Percentiles rank a stretch among this genome's conserved stretches.
Conservation (phyloP, 2,329 filamentous ascomycete species). For the Colletotrichum agaves region DNA sequence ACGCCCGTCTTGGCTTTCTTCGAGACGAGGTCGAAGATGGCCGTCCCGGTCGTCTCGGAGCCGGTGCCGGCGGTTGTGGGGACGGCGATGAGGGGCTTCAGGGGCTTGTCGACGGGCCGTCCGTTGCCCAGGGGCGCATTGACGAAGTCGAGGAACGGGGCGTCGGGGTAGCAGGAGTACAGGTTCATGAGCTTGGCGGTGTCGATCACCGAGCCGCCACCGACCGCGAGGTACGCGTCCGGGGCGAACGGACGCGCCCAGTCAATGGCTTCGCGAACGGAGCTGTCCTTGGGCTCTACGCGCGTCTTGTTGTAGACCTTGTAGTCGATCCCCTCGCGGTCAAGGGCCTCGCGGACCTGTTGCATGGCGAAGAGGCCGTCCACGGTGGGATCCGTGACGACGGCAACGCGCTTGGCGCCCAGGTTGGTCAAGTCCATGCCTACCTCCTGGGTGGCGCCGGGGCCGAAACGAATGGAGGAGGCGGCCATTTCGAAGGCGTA, state of each 20-base stretch:
- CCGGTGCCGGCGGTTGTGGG: constrained; percentile 88
- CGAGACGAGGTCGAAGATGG: constrained; percentile 94
- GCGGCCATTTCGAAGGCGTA: constrained; percentile 99
- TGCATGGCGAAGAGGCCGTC: constrained; percentile 87
- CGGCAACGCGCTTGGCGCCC: constrained; percentile 85
- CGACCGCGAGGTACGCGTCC: constrained; percentile 93
- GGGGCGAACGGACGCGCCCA: constrained; percentile 83
- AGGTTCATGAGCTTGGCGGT: constrained; percentile 99
- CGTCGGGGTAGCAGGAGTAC: constrained; percentile 89
- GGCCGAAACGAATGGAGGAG: constrained; percentile 92
- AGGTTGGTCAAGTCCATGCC: constrained; percentile 98
- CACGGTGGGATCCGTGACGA: constrained; percentile 90
- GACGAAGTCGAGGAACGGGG: constrained; percentile 96
- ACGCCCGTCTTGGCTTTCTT: constrained; percentile 95
- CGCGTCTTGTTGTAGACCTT: constrained; percentile 83
- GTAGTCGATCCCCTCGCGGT: constrained; percentile 81
- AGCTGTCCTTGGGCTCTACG: constrained; percentile 95
- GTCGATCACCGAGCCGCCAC: constrained; percentile 93
- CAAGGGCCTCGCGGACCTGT: constrained; percentile 84
- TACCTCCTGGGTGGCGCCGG: constrained; percentile 92
- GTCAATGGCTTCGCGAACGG: constrained; percentile 88
- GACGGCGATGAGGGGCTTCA: constrained; percentile 83
- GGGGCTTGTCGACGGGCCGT: constrained; percentile 74
- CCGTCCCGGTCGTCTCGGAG: constrained; percentile 95
- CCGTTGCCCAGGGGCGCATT: constrained; percentile 94